These are phyloP conservation scores for Knoxdaviesia proteae DNA, from an alignment of 2,329 filamentous ascomycete species.

Conservation along the genomic window DNA sequence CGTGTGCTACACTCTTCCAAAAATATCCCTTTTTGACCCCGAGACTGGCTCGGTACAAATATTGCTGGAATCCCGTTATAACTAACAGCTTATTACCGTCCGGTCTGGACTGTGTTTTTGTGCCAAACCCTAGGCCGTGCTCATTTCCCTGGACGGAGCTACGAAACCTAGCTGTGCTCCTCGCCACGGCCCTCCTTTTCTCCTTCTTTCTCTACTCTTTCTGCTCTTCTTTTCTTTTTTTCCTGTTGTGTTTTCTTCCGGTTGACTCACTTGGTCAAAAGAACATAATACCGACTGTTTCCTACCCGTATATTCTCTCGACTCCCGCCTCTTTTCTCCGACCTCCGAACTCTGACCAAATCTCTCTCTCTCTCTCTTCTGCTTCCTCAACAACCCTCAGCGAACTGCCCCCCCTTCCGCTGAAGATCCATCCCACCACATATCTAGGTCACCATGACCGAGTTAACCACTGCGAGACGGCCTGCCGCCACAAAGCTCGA, in stretches of 20 bases:
- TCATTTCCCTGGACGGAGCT: no score
- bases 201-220: constrained; percentile 2
- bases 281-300: not conserved
- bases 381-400: constrained; percentile 5
- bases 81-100: no score
- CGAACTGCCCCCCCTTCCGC: constrained; percentile 11
- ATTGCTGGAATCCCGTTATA: no score
- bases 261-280: not conserved
- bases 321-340: not conserved
- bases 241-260: not conserved
- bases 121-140: no score
- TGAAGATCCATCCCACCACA: constrained; percentile 2
- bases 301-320: no score
- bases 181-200: not conserved
- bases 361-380: not conserved
- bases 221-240: not conserved
- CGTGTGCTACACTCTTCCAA: no score
- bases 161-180: no score
- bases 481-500: constrained; percentile 43
- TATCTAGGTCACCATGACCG: constrained; percentile 21
- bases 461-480: constrained; percentile 12
- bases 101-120: no score
- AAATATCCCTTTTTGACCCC: no score
- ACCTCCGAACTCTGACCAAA: constrained; percentile 1
- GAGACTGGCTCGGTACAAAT: no score